phyloP scores from a whole-genome alignment of 1,284 basidiomycete genomes.

The Porogramme epimiltina region DNA sequence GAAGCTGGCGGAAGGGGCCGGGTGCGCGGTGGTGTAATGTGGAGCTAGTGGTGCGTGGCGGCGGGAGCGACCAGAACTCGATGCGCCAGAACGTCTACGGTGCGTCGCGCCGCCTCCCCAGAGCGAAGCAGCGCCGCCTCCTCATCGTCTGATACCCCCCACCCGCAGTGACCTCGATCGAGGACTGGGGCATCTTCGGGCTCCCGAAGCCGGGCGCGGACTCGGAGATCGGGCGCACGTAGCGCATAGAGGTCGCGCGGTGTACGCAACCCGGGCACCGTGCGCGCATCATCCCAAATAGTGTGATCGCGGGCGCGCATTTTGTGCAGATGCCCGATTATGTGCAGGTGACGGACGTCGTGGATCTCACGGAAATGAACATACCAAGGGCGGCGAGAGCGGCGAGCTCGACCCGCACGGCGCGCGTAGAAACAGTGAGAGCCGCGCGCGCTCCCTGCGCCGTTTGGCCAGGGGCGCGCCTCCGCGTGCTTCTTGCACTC shows the following conservation, averaged over 20 bases:
- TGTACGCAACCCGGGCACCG: slow-evolving; percentile 68
- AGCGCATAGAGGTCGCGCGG: slow-evolving; percentile 71
- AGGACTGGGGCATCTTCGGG: slow-evolving; percentile 61
- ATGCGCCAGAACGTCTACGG: slow-evolving; percentile 68
- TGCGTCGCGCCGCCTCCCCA: slow-evolving; percentile 36
- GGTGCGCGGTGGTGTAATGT: no score
- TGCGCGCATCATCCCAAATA: slow-evolving; percentile 75
- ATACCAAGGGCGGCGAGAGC: slow-evolving; percentile 60
- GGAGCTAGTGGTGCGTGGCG: no score
- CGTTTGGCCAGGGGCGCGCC: no score
- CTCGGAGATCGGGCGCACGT: slow-evolving; percentile 56
- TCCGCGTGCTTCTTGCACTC: no score
- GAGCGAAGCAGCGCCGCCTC: neutral
- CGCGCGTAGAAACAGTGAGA: slow-evolving; percentile 53
- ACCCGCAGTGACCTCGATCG: slow-evolving; percentile 55
- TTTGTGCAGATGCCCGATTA: slow-evolving; percentile 70
- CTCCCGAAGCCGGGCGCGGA: slow-evolving; percentile 58
- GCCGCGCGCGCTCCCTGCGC: no score
- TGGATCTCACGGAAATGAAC: slow-evolving; percentile 69
- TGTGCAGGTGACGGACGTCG: slow-evolving; percentile 68
- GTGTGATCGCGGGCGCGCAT: slow-evolving; percentile 75
- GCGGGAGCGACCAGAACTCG: slow-evolving; percentile 53
- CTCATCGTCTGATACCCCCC: neutral
- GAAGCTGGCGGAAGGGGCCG: no score
- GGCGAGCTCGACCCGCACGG: slow-evolving; percentile 68